Evolutionary conservation across 306 rosid genomes (phyloP).

Genomic region (Argentina anserina): DNA sequence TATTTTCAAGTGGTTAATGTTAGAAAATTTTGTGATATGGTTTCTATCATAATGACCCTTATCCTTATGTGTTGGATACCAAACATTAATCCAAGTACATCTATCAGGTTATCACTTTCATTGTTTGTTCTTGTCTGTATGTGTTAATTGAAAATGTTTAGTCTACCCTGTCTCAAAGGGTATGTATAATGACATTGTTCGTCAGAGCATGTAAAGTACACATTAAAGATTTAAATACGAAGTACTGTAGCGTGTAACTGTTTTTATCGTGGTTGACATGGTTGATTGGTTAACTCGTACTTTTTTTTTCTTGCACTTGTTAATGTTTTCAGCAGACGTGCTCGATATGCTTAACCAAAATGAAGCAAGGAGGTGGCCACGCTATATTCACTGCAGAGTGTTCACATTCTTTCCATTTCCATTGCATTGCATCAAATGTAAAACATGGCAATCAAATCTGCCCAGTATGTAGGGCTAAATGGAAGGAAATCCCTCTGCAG

Average conservation of each 20-base stretch:
- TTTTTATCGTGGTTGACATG: constrained; percentile 5
- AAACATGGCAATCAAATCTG: constrained; percentile 92
- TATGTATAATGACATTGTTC: constrained; percentile 6
- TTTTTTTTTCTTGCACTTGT: constrained; percentile 12
- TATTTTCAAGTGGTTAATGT: background rate
- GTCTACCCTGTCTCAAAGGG: constrained; percentile 2
- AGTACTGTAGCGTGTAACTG: background rate
- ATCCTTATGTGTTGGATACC: constrained; percentile 24
- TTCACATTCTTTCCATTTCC: constrained; percentile 94
- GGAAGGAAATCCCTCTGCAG: constrained; percentile 88
- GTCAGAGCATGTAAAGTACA: background rate
- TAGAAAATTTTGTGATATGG: background rate
- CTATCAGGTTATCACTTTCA: background rate
- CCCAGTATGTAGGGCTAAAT: constrained; percentile 92
- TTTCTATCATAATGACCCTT: constrained; percentile 5
- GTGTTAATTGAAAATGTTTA: constrained; percentile 12
- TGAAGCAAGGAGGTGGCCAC: constrained; percentile 93
- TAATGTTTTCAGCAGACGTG: constrained; percentile 67
- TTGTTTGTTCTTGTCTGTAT: constrained; percentile 10
- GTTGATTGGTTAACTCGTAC: constrained; percentile 13
- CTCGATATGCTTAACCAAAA: constrained; percentile 79
- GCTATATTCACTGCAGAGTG: constrained; percentile 97
- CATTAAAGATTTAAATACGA: background rate
- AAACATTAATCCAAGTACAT: constrained; percentile 15
- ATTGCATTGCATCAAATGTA: constrained; percentile 82